Base-by-base conservation (phyloP, 805 yeast genomes). In the Nakazawaea molendinolei region DNA sequence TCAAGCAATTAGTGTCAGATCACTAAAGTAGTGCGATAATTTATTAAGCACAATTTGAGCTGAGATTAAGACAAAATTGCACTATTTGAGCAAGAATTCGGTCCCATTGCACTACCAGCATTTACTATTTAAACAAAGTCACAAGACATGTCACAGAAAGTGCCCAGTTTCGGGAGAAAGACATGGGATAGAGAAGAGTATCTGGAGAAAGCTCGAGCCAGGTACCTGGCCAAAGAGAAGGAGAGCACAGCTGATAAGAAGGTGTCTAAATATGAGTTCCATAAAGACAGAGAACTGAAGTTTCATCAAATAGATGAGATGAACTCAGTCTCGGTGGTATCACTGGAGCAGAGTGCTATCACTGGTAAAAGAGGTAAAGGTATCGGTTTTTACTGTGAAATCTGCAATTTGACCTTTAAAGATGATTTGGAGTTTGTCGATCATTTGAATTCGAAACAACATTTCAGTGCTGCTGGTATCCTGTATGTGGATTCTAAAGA, bases 321-420 rank as follows among this genome's bases (percentile, higher is more conserved):
- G 42, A 48, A 47, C 28, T 44, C 33, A 22, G 36, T 50, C 1
- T 39, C 52, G 1, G 47, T 57, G 37, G 55, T 56, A 1, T 46
- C 52, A 7, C 43, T 51, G 0, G 31, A 43, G 17, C 47, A 40
- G 26, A 35, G 48, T 6, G 37, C 41, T 2, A 42, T 51, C 13
- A 45, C 65, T 5, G 60, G 62, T 51, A 36, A 56, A 46, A 29
- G 61, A 42, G 75, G 86, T 36, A 69, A 69, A 38, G 74, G 83
- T 18, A 84, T 85, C 42, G 96, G 97, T 16, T 90, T 90, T 57
- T 72, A 72, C 47, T 92, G 98, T 58, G 83, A 80, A 8, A 55
- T 74, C 2, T 92, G 98, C 56, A 74, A 80, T 44, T 55, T 85
- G 40, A 79, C 90, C 2, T 90, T 75, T 59, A 78, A 86, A 50